A percentile compares a stretch with the other conserved stretches of the same genome.
phyloP scores from a whole-genome alignment of 495 filamentous ascomycete species.

The Penicillium cosmopolitanum region DNA sequence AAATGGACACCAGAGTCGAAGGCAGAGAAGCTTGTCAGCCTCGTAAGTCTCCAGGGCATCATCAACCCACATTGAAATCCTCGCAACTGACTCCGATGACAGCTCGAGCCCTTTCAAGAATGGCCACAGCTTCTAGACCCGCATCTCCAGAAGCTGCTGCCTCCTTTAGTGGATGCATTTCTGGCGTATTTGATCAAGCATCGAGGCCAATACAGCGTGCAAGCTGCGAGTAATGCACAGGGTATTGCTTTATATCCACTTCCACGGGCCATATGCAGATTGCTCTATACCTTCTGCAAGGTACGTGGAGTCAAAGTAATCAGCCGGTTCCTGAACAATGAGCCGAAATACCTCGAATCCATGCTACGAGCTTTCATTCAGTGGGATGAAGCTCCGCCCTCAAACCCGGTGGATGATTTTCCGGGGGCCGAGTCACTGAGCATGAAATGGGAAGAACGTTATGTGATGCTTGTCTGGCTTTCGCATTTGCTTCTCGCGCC shows the following conservation, averaged over 20 bases:
- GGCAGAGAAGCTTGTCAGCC: conserved; percentile 45
- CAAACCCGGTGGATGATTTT: conserved; percentile 13
- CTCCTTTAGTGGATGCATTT: conserved; percentile 72
- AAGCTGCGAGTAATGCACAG: conserved; percentile 32
- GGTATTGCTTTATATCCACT: conserved; percentile 54
- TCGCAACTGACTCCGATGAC: conserved; percentile 21
- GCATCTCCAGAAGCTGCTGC: conserved; percentile 73
- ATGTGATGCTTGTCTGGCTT: conserved; percentile 88
- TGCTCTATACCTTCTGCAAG: conserved; percentile 93
- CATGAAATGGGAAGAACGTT: conserved; percentile 84
- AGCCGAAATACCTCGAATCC: conserved; percentile 79
- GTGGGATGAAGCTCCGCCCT: conserved; percentile 37
- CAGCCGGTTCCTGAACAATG: conserved; percentile 84
- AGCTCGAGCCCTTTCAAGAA: conserved; percentile 94
- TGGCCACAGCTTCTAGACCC: conserved; percentile 95
- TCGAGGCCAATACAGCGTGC: conserved; percentile 40
- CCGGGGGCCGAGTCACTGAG: conserved; percentile 17
- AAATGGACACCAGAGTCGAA: conserved; percentile 45
- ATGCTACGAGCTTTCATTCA: conserved; percentile 69
- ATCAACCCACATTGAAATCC: not conserved
- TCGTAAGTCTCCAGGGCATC: conserved; percentile 35
- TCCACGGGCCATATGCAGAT: conserved; percentile 69
- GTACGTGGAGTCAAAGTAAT: conserved; percentile 92
- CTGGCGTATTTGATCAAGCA: conserved; percentile 62
- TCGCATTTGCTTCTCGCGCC: conserved; percentile 91